These are phyloP conservation scores for Dendrocalamus sinicus DNA, from an alignment of 176 grass and related monocot species.

Conservation along the genomic window DNA sequence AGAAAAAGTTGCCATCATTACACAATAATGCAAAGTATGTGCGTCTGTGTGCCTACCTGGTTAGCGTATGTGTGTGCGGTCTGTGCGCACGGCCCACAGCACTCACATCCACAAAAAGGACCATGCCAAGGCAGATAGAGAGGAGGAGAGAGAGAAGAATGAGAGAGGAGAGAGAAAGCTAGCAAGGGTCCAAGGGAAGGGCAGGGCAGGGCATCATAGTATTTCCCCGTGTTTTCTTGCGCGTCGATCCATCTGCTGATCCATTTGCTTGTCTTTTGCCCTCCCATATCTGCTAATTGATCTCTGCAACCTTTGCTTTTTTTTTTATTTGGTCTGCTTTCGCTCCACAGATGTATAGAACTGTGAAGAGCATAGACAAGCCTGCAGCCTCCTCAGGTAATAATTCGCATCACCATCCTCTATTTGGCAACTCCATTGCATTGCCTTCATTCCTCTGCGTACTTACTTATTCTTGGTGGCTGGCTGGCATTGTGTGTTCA, in stretches of 20 bases:
- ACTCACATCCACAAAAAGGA: conserved; percentile 43
- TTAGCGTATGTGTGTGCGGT: conserved; percentile 51
- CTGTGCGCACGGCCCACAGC: conserved; percentile 59
- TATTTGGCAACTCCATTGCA: background rate
- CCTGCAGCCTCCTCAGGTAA: conserved; percentile 84
- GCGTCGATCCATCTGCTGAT: conserved; percentile 50
- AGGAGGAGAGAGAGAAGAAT: conserved; percentile 13
- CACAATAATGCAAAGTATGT: conserved; percentile 69
- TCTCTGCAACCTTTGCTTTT: conserved; percentile 42
- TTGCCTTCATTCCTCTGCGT: background rate
- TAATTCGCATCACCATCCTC: conserved; percentile 43
- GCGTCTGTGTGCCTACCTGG: conserved; percentile 54
- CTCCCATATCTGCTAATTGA: conserved; percentile 12
- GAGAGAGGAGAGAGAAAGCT: conserved; percentile 18
- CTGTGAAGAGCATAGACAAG: conserved; percentile 97
- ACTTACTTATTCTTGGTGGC: background rate
- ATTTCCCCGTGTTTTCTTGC: conserved; percentile 50
- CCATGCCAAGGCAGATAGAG: background rate
- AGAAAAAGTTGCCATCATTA: conserved; percentile 77
- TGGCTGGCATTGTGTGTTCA: conserved; percentile 32
- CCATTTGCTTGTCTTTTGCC: conserved; percentile 44
- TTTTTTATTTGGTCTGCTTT: conserved; percentile 53
- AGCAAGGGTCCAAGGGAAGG: conserved; percentile 38
- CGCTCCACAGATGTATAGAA: conserved; percentile 79
- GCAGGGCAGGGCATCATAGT: conserved; percentile 53